Base-by-base conservation (phyloP, 2,329 filamentous ascomycete species). In the Calonectria hawksworthii region DNA sequence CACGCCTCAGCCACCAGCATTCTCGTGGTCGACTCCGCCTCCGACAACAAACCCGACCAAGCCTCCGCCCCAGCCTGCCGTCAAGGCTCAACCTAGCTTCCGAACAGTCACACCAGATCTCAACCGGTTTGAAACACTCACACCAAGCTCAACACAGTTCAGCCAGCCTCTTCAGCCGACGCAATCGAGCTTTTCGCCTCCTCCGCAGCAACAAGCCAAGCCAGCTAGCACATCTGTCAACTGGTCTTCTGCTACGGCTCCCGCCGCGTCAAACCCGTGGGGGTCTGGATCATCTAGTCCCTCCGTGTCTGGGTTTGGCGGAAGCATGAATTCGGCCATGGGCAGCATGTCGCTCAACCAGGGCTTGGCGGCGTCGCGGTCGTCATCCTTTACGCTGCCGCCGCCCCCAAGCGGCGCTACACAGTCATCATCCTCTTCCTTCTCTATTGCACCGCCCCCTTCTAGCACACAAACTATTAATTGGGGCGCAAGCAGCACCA, bases 11-110 rank as follows among this genome's bases (percentile, higher is more conserved):
- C 83, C 88, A 3, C 86, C 89, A 0, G 85, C 89, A 5, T 94
- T 94, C 82, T 89, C 92, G 10, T 94, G 92, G 92, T 93, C 92
- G 2, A 92, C 91, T 3, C 90, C 91, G 14, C 87, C 86, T 13
- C 85, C 89, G 10, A 83, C 87, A 7, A 85, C 85, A 34, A 81
- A 78, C 21, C 83, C 83, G 9, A 77, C 84, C 59, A 82, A 79
- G 23, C 78, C 79, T 11, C 74, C 83, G 10, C 76, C 79, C 65
- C 85, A 85, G 50, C 79, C 85, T 36, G 80, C 81, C 7, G 80
- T 85, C 61, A 86, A 86, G 72, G 70, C 82, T 64, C 84, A 88
- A 70, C 80, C 82, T 14, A 78, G 86, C 23, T 92, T 89, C 82
- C 85, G 91, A 61, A 92, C 90, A 0, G 89, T 92, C 34, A 92